These are phyloP conservation scores for Colletotrichum sp. DNA, from an alignment of 2,329 filamentous ascomycete species.

Conservation along the genomic window DNA sequence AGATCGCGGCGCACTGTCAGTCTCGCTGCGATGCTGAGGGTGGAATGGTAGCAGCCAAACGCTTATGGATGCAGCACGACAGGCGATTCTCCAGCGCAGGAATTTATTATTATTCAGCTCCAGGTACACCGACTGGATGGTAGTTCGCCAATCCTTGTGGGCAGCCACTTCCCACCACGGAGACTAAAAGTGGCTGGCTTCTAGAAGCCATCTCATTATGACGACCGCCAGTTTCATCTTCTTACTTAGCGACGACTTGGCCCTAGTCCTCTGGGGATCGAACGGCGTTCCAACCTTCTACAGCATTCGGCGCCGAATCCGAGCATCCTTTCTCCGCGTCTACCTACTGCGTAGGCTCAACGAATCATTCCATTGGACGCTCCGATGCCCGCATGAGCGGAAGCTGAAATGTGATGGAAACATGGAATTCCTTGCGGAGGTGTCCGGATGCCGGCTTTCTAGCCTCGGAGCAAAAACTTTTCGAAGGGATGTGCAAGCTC, in stretches of 20 bases:
- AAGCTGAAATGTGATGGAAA: not conserved
- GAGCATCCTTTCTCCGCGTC: not conserved
- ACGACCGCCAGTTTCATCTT: conserved; percentile 1
- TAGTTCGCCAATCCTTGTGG: not conserved
- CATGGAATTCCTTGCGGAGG: not conserved
- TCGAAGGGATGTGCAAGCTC: not conserved
- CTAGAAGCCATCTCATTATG: not conserved
- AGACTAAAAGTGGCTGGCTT: not conserved
- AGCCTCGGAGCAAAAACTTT: not conserved
- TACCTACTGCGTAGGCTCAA: not conserved
- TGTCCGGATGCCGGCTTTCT: not conserved
- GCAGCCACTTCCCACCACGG: not conserved
- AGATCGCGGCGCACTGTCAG: not conserved
- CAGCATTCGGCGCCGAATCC: not conserved
- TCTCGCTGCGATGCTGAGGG: not conserved
- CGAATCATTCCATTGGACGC: not conserved
- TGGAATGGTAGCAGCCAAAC: not conserved
- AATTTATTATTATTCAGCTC: not conserved
- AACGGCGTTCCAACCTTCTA: conserved; percentile 5
- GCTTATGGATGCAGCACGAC: not conserved
- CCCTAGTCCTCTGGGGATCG: not conserved
- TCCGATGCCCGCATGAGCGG: not conserved
- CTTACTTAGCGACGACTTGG: not conserved
- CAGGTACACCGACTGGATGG: not conserved
- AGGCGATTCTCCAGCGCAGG: not conserved